Percentiles rank a stretch among this genome's conserved stretches.
These are phyloP conservation scores for Spatholobus suberectus DNA, from an alignment of 306 rosid genomes.

Conservation along the genomic window DNA sequence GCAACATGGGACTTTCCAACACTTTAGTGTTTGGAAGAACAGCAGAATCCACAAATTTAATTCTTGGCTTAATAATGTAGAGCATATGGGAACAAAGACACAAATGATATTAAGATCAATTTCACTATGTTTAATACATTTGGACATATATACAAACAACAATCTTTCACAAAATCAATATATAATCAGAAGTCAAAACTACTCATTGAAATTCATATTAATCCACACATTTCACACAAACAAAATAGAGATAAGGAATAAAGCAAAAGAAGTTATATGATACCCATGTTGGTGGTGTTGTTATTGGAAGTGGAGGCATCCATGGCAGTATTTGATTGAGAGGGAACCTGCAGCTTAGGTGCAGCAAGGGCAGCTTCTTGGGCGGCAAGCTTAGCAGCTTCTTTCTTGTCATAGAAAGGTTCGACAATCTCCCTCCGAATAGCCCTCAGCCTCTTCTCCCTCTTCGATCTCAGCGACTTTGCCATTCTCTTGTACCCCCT, in stretches of 20 bases:
- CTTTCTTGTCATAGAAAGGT: slow-evolving; percentile 86
- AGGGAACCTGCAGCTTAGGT: slow-evolving; percentile 74
- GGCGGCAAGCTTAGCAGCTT: slow-evolving; percentile 85
- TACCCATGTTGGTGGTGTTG: slow-evolving; percentile 53
- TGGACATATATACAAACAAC: not conserved
- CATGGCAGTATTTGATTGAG: slow-evolving; percentile 54
- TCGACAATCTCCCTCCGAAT: slow-evolving; percentile 87
- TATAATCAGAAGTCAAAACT: not conserved
- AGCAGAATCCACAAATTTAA: not conserved
- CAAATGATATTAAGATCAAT: not conserved
- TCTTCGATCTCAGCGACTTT: slow-evolving; percentile 90
- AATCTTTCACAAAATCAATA: not conserved
- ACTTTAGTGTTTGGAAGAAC: not conserved
- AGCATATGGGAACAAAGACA: not conserved
- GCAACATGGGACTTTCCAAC: too few species aligned
- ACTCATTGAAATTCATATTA: not conserved
- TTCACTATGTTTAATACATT: not conserved
- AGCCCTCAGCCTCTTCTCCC: slow-evolving; percentile 88
- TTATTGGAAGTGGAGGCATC: slow-evolving; percentile 47
- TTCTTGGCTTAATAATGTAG: not conserved
- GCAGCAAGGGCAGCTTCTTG: slow-evolving; percentile 94
- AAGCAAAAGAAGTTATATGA: slow-evolving; percentile 1
- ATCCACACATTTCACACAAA: not conserved
- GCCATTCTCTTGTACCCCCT: slow-evolving; percentile 59
- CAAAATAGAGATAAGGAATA: not conserved